Evolutionary conservation across 2,329 filamentous ascomycete genomes (phyloP).

Genomic region (Nemania sp.): DNA sequence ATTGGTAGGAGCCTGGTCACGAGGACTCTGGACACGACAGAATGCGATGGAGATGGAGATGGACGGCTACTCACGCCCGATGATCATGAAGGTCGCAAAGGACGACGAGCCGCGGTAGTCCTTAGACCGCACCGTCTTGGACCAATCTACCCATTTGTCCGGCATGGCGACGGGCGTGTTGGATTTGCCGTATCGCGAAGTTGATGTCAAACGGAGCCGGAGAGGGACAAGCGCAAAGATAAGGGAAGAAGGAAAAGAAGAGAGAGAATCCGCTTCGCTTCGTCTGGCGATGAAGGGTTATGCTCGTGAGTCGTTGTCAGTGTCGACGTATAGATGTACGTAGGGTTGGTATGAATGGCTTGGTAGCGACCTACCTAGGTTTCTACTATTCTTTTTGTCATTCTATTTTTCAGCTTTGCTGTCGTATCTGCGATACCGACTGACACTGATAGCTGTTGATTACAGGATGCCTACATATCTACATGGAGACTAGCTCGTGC

Average conservation of each 20-base stretch:
- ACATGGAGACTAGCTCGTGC: too few relatives aligned
- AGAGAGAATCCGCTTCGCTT: neutral
- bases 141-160: slow-evolving; percentile 54
- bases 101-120: slow-evolving; percentile 67
- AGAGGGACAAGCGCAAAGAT: neutral
- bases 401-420: slow-evolving; percentile 1
- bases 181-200: neutral
- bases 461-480: too few relatives aligned
- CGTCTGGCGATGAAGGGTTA: neutral
- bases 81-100: slow-evolving; percentile 96
- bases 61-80: slow-evolving; percentile 73
- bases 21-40: neutral
- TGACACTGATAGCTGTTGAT: too few relatives aligned
- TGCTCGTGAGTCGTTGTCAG: neutral
- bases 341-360: too few relatives aligned
- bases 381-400: too few relatives aligned
- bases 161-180: slow-evolving; percentile 31
- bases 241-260: too few relatives aligned
- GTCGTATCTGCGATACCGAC: neutral
- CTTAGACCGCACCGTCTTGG: slow-evolving; percentile 61
- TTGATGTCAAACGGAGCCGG: neutral
- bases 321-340: too few relatives aligned
- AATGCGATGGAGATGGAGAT: neutral
- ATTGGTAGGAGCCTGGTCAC: neutral
- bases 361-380: too few relatives aligned